Base-by-base conservation (phyloP, 306 rosid species). In the Carpinus viminea region DNA sequence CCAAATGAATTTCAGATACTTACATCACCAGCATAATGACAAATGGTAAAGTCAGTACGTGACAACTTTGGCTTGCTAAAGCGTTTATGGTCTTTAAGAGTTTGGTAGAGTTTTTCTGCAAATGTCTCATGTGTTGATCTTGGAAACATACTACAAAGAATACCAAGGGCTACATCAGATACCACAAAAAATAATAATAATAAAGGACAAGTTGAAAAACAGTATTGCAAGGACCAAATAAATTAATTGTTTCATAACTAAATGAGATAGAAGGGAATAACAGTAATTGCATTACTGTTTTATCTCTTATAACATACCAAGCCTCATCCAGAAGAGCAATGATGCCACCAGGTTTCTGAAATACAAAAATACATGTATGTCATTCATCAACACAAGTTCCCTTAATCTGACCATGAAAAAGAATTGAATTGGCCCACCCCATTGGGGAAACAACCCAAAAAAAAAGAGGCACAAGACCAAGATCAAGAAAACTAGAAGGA, bases 311-410 rank as follows among this genome's bases (percentile, higher is more conserved):
- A 61, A 79, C 96, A 41, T 91, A 95, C 99, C 99, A 95, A 45
- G 99, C 99, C 86, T 95, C 99, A 79, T 95, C 99, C 62, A 95
- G 88, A 82, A 95, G 97, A 84, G 99, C 97, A 78, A 95, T 83
- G 83, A 95, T 82, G 36, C 99, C 99, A 4, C 99, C 98, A 3
- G 99, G 99, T 86, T 93, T 95, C 99, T 95, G 97, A 68, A 87
- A 83, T 74, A 85, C 55, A 54, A 71, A 82, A 74, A 46, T 75
- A 78, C 57, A 54, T 48, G 38, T 15, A 70, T 62, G 61, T 34
- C 16, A 59, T 76, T 75, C 48, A 45, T 69, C 38, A 51, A 31
- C 41, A 7, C 17, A 66, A 51, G 21, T 46, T 15, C 46, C 68
- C 31, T 56, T 31, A 17, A 34, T 53, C 62, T 55, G 46, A 68